Conservation (phyloP, 1,139 yeast genomes). For the Saccharomycopsis phalli region DNA sequence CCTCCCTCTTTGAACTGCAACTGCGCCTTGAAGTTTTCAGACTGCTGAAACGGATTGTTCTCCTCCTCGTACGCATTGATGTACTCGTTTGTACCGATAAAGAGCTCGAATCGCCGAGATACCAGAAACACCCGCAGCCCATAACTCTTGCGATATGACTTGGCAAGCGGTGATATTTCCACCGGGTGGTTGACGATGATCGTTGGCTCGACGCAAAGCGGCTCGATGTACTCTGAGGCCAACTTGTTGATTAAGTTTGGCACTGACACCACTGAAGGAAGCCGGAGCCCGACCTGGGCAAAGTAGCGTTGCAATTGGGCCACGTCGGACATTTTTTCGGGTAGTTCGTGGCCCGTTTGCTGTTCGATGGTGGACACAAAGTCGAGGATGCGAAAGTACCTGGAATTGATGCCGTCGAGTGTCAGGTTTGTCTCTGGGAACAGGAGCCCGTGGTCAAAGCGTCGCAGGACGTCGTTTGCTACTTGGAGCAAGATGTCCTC, state of each 20-base stretch:
- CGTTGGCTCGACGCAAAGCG: conserved; percentile 53
- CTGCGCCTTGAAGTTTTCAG: conserved; percentile 50
- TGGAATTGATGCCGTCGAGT: conserved; percentile 18
- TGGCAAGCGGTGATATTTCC: conserved; percentile 79
- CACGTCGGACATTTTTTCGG: conserved; percentile 31
- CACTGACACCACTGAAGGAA: conserved; percentile 38
- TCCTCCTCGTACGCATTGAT: conserved; percentile 97
- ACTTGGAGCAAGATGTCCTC: conserved; percentile 41
- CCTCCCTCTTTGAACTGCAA: conserved; percentile 37
- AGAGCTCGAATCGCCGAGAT: conserved; percentile 75
- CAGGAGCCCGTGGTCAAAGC: not conserved
- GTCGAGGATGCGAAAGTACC: conserved; percentile 38
- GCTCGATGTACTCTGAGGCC: conserved; percentile 56
- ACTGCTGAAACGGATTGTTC: conserved; percentile 71
- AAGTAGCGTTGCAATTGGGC: conserved; percentile 35
- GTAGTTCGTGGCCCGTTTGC: conserved; percentile 37
- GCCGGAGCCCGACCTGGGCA: conserved; percentile 22
- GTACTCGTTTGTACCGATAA: conserved; percentile 71
- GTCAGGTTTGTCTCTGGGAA: not conserved
- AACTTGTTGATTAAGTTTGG: conserved; percentile 62
- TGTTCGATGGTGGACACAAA: conserved; percentile 49
- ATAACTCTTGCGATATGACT: conserved; percentile 36
- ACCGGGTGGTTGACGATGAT: conserved; percentile 81
- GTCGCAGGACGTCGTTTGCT: conserved; percentile 31
- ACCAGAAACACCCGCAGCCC: conserved; percentile 32